Evolutionary conservation across 805 yeast species (phyloP).

Genomic region (Candida pseudoglaebosa): DNA sequence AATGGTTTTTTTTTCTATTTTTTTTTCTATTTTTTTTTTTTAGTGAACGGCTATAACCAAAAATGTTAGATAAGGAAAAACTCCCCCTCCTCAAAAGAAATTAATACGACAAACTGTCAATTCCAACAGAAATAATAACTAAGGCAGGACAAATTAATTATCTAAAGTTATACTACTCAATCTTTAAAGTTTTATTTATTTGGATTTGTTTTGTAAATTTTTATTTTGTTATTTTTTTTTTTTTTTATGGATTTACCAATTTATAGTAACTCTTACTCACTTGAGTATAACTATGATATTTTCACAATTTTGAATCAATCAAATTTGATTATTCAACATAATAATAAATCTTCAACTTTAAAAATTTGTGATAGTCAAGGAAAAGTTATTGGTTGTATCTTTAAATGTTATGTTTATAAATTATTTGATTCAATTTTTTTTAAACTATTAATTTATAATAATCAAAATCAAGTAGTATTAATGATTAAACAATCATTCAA

Average conservation of each 20-base stretch:
- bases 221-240: too few relatives aligned
- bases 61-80: too few relatives aligned
- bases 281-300: neutral
- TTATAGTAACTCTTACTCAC: neutral
- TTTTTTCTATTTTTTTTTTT: too few relatives aligned
- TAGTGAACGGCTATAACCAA: too few relatives aligned
- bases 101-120: too few relatives aligned
- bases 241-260: neutral
- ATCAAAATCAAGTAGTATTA: neutral
- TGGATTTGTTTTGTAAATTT: too few relatives aligned
- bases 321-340: neutral
- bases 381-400: neutral
- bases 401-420: too few relatives aligned
- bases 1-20: too few relatives aligned
- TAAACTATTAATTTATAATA: neutral
- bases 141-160: too few relatives aligned
- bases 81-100: too few relatives aligned
- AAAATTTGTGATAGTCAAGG: neutral
- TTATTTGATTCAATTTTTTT: too few relatives aligned
- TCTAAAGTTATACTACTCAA: neutral
- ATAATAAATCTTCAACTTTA: neutral
- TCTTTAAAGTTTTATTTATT: neutral
- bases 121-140: too few relatives aligned
- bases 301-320: neutral
- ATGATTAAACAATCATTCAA: neutral